Evolutionary conservation across 805 yeast species (phyloP), one percentile per base, ranked within the genome.

Genomic region (Cyberlindnera meyerae): DNA sequence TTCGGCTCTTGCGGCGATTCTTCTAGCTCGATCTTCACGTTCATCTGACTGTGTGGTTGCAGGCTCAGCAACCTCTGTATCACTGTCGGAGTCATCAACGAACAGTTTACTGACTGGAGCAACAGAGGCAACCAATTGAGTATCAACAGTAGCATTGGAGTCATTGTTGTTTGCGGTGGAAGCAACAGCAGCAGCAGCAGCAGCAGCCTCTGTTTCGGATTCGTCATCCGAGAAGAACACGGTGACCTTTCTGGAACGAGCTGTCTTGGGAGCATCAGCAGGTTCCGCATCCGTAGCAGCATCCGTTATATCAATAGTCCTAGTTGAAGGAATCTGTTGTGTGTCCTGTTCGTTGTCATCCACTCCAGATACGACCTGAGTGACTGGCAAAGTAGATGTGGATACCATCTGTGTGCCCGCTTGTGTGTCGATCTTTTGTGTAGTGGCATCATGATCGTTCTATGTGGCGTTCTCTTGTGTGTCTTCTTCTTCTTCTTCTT

Each of bases 1-100:
- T 3, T 33, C 47, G 5, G 49, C 56, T 7, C 45, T 22, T n/a
- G 37, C 46, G 13, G 41, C 35, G n/a, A 52, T 43, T 33, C 44
- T 45, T 17, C 25, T 31, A 1, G 24, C 41, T 15, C 51, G 40
- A 8, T 36, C 33, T 8, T 33, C 43, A 5, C 31, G 24, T 22
- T 35, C 38, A 12, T 39, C 34, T 2, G 36, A 14, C n/a, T 34
- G 36, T 4, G 42, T 17, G 9, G 16, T 20, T 16, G 21, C 29
- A 11, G 30, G 24, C 8, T n/a, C 17, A 16, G 30, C 3, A 14
- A 36, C 30, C 8, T 33, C 46, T 4, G 37, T 33, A n/a, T 45
- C 49, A 14, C 41, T 36, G 8, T 44, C 48, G 5, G 45, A 40
- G 11, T 50, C 54, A 27, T 41, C 43, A 4, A 43, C 42, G 24